phyloP scores from a whole-genome alignment of 371 early-diverging fungal species.

The Mortierella sp. region DNA sequence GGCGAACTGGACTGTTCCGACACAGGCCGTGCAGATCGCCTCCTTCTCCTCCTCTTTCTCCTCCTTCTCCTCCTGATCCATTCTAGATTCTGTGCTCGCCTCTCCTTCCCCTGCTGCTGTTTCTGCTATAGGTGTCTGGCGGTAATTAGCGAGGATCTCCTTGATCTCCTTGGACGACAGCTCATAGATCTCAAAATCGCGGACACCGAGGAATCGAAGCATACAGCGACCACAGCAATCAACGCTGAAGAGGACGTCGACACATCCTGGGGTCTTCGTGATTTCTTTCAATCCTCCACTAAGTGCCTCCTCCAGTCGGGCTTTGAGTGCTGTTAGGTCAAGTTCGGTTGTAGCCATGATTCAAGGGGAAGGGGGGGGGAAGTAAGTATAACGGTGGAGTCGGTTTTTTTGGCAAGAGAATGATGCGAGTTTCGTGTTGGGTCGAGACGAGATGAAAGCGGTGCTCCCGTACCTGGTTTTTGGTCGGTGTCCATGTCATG shows the following conservation, averaged over 20 bases:
- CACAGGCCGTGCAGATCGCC: slow-evolving; percentile 61
- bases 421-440: neutral
- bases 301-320: slow-evolving; percentile 19
- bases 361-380: neutral
- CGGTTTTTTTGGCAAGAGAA: neutral
- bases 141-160: slow-evolving; percentile 4
- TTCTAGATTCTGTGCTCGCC: neutral
- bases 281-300: slow-evolving; percentile 14
- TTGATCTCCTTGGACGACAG: slow-evolving; percentile 42
- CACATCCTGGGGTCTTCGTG: slow-evolving; percentile 1
- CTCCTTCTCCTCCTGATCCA: neutral
- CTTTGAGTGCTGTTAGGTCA: slow-evolving; percentile 19
- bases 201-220: slow-evolving; percentile 42
- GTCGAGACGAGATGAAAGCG: neutral
- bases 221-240: slow-evolving; percentile 50
- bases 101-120: neutral
- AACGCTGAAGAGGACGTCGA: slow-evolving; percentile 27
- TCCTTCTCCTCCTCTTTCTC: slow-evolving; percentile 11
- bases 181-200: slow-evolving; percentile 42
- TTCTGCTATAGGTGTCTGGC: neutral
- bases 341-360: neutral
- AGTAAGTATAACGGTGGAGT: neutral
- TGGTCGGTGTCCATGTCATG: slow-evolving; percentile 13
- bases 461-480: slow-evolving; percentile 3
- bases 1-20: slow-evolving; percentile 63